Evolutionary conservation across 2,329 filamentous ascomycete genomes (phyloP).

Genomic region (Phoma sp.): DNA sequence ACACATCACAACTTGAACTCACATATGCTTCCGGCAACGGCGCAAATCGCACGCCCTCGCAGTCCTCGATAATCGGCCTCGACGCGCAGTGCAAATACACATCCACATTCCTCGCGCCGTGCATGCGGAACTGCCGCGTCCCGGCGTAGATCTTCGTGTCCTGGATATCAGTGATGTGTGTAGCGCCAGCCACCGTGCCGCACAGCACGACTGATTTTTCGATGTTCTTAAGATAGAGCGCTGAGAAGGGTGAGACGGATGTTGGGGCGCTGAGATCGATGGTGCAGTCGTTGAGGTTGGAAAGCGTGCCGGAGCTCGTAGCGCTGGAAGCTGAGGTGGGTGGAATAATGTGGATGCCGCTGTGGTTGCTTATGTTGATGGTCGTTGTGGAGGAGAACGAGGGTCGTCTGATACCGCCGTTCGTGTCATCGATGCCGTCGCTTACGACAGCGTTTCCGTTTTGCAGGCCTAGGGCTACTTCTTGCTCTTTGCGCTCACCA

Average conservation of each 20-base stretch:
- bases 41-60: conserved; percentile 77
- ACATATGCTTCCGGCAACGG: conserved; percentile 74
- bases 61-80: conserved; percentile 94
- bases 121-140: conserved; percentile 90
- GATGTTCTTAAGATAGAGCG: conserved; percentile 72
- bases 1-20: conserved; percentile 45
- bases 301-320: conserved; percentile 75
- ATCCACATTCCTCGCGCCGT: conserved; percentile 80
- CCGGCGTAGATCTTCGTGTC: conserved; percentile 75
- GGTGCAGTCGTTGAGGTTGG: conserved; percentile 72
- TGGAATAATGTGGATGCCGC: conserved; percentile 75
- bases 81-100: conserved; percentile 84
- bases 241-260: conserved; percentile 65
- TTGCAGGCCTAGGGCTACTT: conserved; percentile 3
- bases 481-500: conserved; percentile 42
- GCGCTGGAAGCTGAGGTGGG: conserved; percentile 73
- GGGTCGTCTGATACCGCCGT: conserved; percentile 46
- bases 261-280: conserved; percentile 79
- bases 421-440: conserved; percentile 11
- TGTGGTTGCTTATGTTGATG: conserved; percentile 71
- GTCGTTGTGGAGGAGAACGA: conserved; percentile 65
- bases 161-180: conserved; percentile 78
- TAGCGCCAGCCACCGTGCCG: conserved; percentile 78
- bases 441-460: neutral
- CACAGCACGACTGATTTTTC: neutral